phyloP scores from a whole-genome alignment of 768 basidiomycete species.

The Termitomyces sp. region DNA sequence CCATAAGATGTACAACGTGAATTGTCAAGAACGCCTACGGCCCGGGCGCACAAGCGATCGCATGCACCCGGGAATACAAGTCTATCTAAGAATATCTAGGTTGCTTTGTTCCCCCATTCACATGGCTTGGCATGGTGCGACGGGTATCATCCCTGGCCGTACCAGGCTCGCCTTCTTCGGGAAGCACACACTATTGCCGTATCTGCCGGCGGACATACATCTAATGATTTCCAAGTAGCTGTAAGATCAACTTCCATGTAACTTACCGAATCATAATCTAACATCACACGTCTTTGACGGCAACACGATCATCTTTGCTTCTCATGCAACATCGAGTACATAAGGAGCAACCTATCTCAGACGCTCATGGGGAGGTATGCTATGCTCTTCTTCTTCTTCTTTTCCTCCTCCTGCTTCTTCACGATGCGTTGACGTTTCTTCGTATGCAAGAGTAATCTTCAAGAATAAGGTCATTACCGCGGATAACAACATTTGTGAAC shows the following conservation, averaged over 20 bases:
- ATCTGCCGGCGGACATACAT: conserved; percentile 38
- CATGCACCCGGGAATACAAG: conserved; percentile 45
- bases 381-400: too few species aligned
- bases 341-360: conserved; percentile 29
- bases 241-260: conserved; percentile 23
- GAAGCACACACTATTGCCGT: conserved; percentile 39
- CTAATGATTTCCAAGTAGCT: conserved; percentile 38
- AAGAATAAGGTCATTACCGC: conserved; percentile 38
- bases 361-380: conserved; percentile 38
- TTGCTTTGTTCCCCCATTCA: conserved; percentile 8
- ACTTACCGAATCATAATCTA: not conserved
- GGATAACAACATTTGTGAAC: too few species aligned
- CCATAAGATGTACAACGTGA: conserved; percentile 47
- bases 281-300: conserved; percentile 36
- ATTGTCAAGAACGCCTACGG: conserved; percentile 42
- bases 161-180: conserved; percentile 40
- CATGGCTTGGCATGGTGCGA: conserved; percentile 29
- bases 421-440: not conserved
- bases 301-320: conserved; percentile 36
- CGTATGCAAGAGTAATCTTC: conserved; percentile 43
- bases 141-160: conserved; percentile 47
- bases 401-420: not conserved
- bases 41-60: conserved; percentile 39
- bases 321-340: not conserved
- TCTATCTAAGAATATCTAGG: conserved; percentile 43